Percentiles rank a stretch among this genome's conserved stretches.
phyloP scores from a whole-genome alignment of 306 rosid genomes.

The Medicago ruthenica region DNA sequence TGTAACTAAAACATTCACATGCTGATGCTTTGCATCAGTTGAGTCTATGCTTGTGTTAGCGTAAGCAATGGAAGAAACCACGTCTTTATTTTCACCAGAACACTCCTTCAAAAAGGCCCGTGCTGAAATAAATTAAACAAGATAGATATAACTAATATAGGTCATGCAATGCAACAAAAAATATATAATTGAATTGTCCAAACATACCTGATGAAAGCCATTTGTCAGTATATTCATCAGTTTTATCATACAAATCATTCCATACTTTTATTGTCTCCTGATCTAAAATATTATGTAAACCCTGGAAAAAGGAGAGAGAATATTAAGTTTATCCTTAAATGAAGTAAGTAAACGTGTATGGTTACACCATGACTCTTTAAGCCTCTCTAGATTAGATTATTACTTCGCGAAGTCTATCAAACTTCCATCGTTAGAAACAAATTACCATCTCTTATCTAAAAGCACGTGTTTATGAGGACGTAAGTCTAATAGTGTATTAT shows the following conservation, averaged over 20 bases:
- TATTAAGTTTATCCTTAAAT: constrained; percentile 34
- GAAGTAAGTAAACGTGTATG: constrained; percentile 25
- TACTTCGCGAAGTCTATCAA: constrained; percentile 30
- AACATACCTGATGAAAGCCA: constrained; percentile 92
- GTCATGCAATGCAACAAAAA: constrained; percentile 20
- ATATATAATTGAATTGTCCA: constrained; percentile 26
- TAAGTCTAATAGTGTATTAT: too few relatives aligned
- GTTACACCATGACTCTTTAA: constrained; percentile 26
- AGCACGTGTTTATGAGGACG: too few relatives aligned
- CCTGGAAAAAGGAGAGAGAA: constrained; percentile 58
- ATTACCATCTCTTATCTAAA: constrained; percentile 29
- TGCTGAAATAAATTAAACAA: constrained; percentile 56
- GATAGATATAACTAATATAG: constrained; percentile 31
- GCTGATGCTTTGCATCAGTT: constrained; percentile 50
- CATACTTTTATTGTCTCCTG: constrained; percentile 57
- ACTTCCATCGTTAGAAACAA: constrained; percentile 20
- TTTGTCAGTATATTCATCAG: constrained; percentile 85
- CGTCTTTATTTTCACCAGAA: constrained; percentile 50
- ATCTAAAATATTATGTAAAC: constrained; percentile 71
- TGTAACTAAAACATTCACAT: constrained; percentile 80
- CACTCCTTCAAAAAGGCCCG: constrained; percentile 78
- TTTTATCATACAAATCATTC: constrained; percentile 77
- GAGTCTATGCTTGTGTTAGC: constrained; percentile 52
- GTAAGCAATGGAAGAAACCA: constrained; percentile 51
- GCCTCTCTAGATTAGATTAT: constrained; percentile 26